phyloP scores from a whole-genome alignment of 345 rosid species.

The Boechera divaricarpa region DNA sequence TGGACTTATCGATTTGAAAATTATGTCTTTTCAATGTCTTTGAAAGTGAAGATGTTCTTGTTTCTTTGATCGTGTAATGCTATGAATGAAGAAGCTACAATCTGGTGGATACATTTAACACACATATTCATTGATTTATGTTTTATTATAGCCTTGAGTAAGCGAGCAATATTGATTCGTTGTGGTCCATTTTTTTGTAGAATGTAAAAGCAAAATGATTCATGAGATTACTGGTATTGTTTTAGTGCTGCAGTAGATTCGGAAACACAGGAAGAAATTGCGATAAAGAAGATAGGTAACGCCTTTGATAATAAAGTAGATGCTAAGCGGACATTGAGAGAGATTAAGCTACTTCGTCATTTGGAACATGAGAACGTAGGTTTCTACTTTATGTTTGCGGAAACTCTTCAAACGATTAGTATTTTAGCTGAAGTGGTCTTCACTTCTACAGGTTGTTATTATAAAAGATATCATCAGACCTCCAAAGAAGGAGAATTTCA shows the following conservation, averaged over 20 bases:
- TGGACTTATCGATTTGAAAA: neutral
- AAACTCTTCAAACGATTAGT: neutral
- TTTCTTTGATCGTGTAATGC: neutral
- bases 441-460: conserved; percentile 48
- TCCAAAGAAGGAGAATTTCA: conserved; percentile 55
- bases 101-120: too few relatives aligned
- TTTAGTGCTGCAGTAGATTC: conserved; percentile 63
- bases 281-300: conserved; percentile 66
- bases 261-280: conserved; percentile 58
- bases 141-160: neutral
- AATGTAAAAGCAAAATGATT: neutral
- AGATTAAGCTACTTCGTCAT: conserved; percentile 67
- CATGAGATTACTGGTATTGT: conserved; percentile 6
- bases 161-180: neutral
- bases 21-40: neutral
- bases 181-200: too few relatives aligned
- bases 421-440: neutral
- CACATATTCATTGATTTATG: neutral
- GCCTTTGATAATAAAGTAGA: conserved; percentile 63
- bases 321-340: conserved; percentile 61
- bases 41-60: neutral
- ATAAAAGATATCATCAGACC: conserved; percentile 63
- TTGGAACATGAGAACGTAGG: conserved; percentile 53
- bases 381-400: neutral
- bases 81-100: neutral